Conservation (phyloP, 2,329 filamentous ascomycete genomes). For the Lasiodiplodia hormozganensis region DNA sequence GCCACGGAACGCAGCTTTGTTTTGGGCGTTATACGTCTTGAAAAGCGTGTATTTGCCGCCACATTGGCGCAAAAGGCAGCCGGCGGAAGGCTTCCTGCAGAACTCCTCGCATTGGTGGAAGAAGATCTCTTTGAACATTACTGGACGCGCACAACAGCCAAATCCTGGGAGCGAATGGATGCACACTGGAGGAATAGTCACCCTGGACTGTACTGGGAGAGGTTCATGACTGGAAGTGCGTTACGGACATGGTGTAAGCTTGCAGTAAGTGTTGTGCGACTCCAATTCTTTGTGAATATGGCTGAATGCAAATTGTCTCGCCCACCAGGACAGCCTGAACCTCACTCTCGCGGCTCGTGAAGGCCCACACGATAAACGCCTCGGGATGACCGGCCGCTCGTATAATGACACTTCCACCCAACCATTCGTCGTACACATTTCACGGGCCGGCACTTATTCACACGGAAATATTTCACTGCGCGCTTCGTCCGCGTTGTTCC, state of each 20-base stretch:
- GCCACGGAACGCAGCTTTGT: constrained; percentile 18
- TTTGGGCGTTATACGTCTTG: constrained; percentile 7
- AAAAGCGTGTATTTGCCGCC: constrained; percentile 6
- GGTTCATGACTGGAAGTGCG: constrained; percentile 13
- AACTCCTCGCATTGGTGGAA: background rate
- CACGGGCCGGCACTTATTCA: constrained; percentile 6
- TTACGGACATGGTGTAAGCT: constrained; percentile 14
- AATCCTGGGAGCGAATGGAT: constrained; percentile 16
- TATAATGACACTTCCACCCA: background rate
- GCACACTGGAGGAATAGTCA: background rate
- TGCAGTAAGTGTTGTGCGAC: background rate
- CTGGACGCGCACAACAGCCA: constrained; percentile 8
- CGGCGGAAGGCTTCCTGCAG: background rate
- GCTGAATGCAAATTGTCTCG: background rate
- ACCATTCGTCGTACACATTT: constrained; percentile 11
- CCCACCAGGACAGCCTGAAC: constrained; percentile 9
- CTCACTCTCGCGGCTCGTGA: constrained; percentile 20
- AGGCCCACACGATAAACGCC: constrained; percentile 12
- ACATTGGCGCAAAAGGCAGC: background rate
- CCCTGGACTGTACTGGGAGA: constrained; percentile 17
- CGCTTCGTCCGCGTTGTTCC: background rate
- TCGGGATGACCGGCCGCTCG: background rate
- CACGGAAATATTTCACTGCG: constrained; percentile 1
- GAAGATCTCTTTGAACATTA: constrained; percentile 3
- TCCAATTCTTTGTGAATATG: background rate